Evolutionary conservation across 768 basidiomycete species (phyloP).

Genomic region (Phylloporus sp.): DNA sequence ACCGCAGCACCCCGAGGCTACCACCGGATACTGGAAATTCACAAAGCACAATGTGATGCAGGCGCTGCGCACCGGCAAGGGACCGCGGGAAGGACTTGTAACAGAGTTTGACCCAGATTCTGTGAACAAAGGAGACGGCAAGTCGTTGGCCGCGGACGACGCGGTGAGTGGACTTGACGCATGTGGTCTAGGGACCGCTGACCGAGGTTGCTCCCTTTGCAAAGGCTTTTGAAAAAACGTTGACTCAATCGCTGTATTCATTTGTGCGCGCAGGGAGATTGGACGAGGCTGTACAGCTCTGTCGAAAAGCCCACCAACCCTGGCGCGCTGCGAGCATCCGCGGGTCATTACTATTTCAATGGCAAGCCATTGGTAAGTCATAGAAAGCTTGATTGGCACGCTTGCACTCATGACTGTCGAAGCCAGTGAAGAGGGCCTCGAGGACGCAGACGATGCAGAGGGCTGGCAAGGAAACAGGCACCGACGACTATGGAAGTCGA

Average conservation of each 20-base stretch:
- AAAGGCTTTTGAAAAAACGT: slow-evolving; percentile 76
- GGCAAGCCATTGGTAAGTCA: slow-evolving; percentile 64
- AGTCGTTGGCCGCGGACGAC: slow-evolving; percentile 69
- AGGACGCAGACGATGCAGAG: slow-evolving; percentile 41
- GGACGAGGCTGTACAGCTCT: slow-evolving; percentile 80
- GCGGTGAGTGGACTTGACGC: slow-evolving; percentile 45
- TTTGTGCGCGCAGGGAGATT: slow-evolving; percentile 82
- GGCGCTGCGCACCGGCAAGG: slow-evolving; percentile 46
- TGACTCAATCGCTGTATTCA: slow-evolving; percentile 74
- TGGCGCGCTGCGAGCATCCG: slow-evolving; percentile 91
- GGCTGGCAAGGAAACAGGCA: slow-evolving; percentile 72
- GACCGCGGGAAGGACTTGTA: slow-evolving; percentile 48
- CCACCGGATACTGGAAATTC: slow-evolving; percentile 80
- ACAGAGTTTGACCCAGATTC: slow-evolving; percentile 81
- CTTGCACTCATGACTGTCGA: slow-evolving; percentile 33
- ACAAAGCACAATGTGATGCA: slow-evolving; percentile 76
- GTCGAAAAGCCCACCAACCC: slow-evolving; percentile 77
- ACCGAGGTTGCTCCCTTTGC: neutral
- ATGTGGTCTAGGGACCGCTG: neutral
- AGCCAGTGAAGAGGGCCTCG: slow-evolving; percentile 51
- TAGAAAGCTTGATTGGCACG: neutral
- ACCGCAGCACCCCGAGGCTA: slow-evolving; percentile 64
- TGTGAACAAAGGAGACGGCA: slow-evolving; percentile 53
- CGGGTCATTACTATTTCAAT: slow-evolving; percentile 75
- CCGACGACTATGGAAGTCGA: slow-evolving; percentile 82